phyloP scores from a whole-genome alignment of 768 basidiomycete genomes.

The Rhizopogon vesiculosus region DNA sequence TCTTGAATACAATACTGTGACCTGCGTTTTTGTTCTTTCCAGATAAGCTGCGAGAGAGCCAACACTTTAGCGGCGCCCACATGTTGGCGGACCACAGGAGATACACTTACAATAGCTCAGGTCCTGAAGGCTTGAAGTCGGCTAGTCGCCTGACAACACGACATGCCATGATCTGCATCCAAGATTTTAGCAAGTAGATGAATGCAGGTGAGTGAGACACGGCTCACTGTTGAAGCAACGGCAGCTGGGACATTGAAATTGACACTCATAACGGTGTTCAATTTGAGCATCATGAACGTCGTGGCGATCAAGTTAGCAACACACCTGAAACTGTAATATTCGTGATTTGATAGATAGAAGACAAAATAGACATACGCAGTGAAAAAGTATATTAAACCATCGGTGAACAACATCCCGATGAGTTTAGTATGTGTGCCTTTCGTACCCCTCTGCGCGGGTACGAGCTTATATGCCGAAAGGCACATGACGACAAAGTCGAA shows the following conservation, averaged over 20 bases:
- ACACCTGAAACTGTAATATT: constrained; percentile 22
- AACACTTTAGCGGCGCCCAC: too few species aligned
- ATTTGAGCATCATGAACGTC: constrained; percentile 59
- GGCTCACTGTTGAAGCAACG: constrained; percentile 43
- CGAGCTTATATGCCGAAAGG: constrained; percentile 58
- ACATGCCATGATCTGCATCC: constrained; percentile 52
- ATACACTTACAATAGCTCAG: constrained; percentile 25
- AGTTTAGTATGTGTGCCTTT: constrained; percentile 40
- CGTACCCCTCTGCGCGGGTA: constrained; percentile 10
- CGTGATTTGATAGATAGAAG: constrained; percentile 28
- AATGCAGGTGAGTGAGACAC: too few species aligned
- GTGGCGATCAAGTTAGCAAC: constrained; percentile 38
- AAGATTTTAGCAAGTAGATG: too few species aligned
- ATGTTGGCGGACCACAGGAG: too few species aligned
- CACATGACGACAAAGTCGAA: constrained; percentile 47
- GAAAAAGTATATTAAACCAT: constrained; percentile 72
- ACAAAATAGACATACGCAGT: constrained; percentile 51
- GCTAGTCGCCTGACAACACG: constrained; percentile 18
- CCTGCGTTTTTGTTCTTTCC: constrained; percentile 9
- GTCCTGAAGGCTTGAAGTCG: constrained; percentile 46
- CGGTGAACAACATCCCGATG: constrained; percentile 59
- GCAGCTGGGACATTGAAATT: constrained; percentile 67
- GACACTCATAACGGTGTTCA: constrained; percentile 64
- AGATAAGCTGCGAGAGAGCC: too few species aligned
- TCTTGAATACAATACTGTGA: constrained; percentile 13